Percentiles rank a stretch among this genome's conserved stretches.
These are phyloP conservation scores for Yueomyces sp. DNA, from an alignment of 1,139 yeast species.

Conservation along the genomic window DNA sequence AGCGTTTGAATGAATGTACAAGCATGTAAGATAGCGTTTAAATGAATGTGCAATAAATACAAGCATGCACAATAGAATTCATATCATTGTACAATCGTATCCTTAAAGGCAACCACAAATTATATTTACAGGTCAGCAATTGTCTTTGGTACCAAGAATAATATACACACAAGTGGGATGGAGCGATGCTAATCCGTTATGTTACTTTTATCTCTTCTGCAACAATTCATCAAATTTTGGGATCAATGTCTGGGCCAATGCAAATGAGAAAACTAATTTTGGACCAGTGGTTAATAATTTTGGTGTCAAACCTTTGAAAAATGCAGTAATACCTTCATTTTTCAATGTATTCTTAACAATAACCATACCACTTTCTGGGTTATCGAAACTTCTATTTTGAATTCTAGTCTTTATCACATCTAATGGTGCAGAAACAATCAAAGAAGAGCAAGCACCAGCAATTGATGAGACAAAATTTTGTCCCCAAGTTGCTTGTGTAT, in stretches of 20 bases:
- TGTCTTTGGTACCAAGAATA: too few species aligned
- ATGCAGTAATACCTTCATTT: constrained; percentile 81
- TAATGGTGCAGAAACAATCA: constrained; percentile 93
- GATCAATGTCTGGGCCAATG: constrained; percentile 89
- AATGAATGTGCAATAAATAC: too few species aligned
- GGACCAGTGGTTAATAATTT: constrained; percentile 97
- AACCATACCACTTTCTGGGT: constrained; percentile 87
- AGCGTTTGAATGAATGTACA: too few species aligned
- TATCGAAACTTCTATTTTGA: constrained; percentile 90
- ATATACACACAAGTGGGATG: too few species aligned
- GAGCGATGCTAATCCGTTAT: not conserved
- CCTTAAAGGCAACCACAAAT: too few species aligned
- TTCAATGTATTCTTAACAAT: constrained; percentile 86
- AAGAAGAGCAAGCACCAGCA: constrained; percentile 93
- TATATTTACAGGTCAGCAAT: too few species aligned
- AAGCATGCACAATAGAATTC: too few species aligned
- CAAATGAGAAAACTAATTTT: constrained; percentile 90
- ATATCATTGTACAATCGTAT: too few species aligned
- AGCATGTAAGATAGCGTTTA: too few species aligned
- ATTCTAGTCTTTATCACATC: constrained; percentile 98
- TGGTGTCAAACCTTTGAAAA: constrained; percentile 95
- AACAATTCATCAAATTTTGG: constrained; percentile 81
- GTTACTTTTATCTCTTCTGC: constrained; percentile 7
- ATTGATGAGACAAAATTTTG: constrained; percentile 95
- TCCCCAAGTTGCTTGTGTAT: constrained; percentile 83